These are phyloP conservation scores for Periconia sp. DNA, from an alignment of 2,329 filamentous ascomycete species.

Conservation along the genomic window DNA sequence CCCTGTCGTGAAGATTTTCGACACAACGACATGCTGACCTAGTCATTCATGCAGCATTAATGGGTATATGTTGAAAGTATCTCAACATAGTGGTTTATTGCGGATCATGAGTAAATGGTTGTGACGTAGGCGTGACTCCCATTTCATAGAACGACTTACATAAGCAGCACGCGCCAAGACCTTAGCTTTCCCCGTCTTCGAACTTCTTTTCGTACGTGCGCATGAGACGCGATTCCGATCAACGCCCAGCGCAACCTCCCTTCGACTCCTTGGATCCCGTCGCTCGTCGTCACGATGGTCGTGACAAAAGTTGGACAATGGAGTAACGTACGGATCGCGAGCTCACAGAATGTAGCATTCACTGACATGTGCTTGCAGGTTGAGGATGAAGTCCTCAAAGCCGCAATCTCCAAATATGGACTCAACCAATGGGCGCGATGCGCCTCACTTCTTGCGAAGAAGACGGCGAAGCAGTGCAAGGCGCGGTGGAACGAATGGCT, in stretches of 20 bases:
- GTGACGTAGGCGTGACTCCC: slow-evolving; percentile 15
- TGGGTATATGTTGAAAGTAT: not conserved
- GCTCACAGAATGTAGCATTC: not conserved
- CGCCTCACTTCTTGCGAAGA: slow-evolving; percentile 93
- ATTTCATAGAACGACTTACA: slow-evolving; percentile 3
- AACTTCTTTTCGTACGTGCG: slow-evolving; percentile 4
- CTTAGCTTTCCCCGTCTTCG: slow-evolving; percentile 8
- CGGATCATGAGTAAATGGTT: not conserved
- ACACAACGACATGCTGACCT: slow-evolving; percentile 1
- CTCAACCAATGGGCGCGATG: slow-evolving; percentile 91
- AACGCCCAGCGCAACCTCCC: slow-evolving; percentile 3
- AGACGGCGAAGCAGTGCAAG: slow-evolving; percentile 99
- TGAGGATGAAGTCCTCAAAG: slow-evolving; percentile 4
- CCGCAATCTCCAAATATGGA: slow-evolving; percentile 49
- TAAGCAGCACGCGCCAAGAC: slow-evolving; percentile 8
- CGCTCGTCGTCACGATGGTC: slow-evolving; percentile 56
- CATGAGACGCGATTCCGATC: too few relatives aligned
- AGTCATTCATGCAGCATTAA: too few relatives aligned
- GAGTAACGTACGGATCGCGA: slow-evolving; percentile 61
- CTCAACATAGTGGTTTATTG: not conserved
- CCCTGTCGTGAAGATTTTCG: not conserved
- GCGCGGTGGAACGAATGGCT: slow-evolving; percentile 98
- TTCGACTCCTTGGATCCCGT: not conserved
- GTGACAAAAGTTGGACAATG: slow-evolving; percentile 72
- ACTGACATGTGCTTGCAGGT: not conserved